Conservation (phyloP, 208 protist species). For the Leptomonas pyrrhocoris region DNA sequence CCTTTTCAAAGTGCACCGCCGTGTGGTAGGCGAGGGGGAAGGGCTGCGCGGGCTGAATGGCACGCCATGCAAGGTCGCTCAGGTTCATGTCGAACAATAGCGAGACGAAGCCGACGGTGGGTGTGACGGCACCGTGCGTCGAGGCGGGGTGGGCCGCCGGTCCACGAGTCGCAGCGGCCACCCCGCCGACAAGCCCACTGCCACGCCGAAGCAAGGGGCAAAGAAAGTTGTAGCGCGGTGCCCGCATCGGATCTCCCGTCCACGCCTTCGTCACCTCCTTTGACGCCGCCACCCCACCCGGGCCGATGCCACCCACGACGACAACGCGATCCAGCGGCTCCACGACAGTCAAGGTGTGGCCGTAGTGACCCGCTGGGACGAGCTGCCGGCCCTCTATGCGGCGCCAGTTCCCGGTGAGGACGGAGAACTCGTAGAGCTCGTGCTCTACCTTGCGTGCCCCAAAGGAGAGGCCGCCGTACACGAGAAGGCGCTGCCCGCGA, state of each 20-base stretch:
- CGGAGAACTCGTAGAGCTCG: constrained; percentile 88
- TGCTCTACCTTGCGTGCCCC: constrained; percentile 40
- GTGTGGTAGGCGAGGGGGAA: constrained; percentile 82
- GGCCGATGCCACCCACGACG: constrained; percentile 79
- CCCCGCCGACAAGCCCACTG: constrained; percentile 8
- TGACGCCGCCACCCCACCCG: constrained; percentile 39
- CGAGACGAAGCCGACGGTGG: constrained; percentile 68
- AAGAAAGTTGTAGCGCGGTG: constrained; percentile 29
- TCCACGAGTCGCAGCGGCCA: constrained; percentile 3
- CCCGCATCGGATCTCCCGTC: constrained; percentile 29
- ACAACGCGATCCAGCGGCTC: constrained; percentile 59
- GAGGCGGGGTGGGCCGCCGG: background rate
- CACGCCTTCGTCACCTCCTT: constrained; percentile 3
- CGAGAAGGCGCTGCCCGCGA: constrained; percentile 73
- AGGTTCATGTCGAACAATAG: constrained; percentile 86
- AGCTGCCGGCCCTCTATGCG: constrained; percentile 78
- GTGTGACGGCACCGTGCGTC: background rate
- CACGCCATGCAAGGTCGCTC: constrained; percentile 68
- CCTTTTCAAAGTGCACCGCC: constrained; percentile 50
- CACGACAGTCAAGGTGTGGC: constrained; percentile 69
- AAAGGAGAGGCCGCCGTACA: constrained; percentile 72
- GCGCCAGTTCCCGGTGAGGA: constrained; percentile 77
- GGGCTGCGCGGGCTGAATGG: constrained; percentile 55
- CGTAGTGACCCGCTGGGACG: constrained; percentile 77
- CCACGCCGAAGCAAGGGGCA: constrained; percentile 32